These are phyloP conservation scores for Phytophthora nicotianae DNA, from an alignment of 352 stramenopile species.

Conservation along the genomic window DNA sequence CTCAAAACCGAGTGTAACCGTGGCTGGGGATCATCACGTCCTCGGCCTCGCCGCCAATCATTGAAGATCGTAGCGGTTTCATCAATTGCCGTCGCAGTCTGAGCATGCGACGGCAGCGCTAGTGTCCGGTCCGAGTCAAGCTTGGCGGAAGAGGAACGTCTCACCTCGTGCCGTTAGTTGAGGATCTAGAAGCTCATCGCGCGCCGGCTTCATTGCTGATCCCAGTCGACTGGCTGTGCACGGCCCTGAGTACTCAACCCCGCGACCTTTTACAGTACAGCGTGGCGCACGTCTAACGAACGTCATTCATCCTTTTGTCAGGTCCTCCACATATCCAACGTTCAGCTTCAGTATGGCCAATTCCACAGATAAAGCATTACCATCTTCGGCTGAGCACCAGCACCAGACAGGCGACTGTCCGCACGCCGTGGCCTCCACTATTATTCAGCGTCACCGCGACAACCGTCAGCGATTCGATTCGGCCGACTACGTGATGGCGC, in stretches of 20 bases:
- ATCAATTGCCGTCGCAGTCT: constrained; percentile 5
- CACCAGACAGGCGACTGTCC: constrained; percentile 24
- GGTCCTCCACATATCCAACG: constrained; percentile 2
- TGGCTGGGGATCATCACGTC: constrained; percentile 14
- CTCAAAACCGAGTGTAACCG: constrained; percentile 1
- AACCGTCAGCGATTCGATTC: constrained; percentile 80
- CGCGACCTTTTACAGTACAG: constrained; percentile 24
- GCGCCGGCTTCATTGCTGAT: constrained; percentile 3
- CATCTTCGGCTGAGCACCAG: constrained; percentile 16
- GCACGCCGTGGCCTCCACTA: constrained; percentile 41
- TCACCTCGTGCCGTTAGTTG: constrained; percentile 5
- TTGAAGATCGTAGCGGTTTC: constrained; percentile 29
- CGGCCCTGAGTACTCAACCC: constrained; percentile 4
- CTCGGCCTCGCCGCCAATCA: constrained; percentile 25
- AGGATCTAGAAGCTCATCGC: constrained; percentile 1
- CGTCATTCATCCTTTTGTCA: constrained; percentile 30
- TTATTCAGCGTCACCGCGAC: constrained; percentile 56
- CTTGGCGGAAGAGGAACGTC: neutral
- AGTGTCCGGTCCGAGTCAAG: neutral
- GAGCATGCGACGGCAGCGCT: neutral
- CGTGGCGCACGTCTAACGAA: constrained; percentile 1
- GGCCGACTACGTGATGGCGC: constrained; percentile 64
- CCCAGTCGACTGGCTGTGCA: constrained; percentile 13
- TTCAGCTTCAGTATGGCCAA: constrained; percentile 17
- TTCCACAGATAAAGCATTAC: constrained; percentile 17